Evolutionary conservation across 2,329 filamentous ascomycete species (phyloP), one percentile per base, ranked within the genome.

Genomic region (Cercospora sp.): DNA sequence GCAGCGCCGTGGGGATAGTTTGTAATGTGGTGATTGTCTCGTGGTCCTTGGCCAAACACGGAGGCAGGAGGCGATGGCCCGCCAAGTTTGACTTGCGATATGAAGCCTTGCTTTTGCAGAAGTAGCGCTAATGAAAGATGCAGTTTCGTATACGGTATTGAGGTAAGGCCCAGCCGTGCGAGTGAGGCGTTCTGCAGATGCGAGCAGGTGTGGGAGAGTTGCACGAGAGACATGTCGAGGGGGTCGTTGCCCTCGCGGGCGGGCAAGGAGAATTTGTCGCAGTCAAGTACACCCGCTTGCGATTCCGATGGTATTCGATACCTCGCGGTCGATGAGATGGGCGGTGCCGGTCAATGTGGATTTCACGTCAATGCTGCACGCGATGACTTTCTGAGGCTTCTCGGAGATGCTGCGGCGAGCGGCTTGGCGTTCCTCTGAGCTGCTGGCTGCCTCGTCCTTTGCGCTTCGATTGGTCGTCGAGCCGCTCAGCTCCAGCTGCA

Each of bases 161-260:
- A 96, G 34, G 94, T 97, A 61, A 97, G 85, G 73, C 90, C 91
- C 0, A 97, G 88, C 1, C 90, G 89, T n/a, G 91, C 92, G 76
- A 89, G 89, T 66, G 91, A 91, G 73, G 91, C 92, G 84, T 97
- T 97, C 80, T 95, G 92, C 66, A 97, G 86, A 83, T 97, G 93
- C 73, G 93, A 93, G 85, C 92, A 96, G 82, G 94, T 88, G 84
- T 94, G 84, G 75, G 88, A 86, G 72, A 97, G 86, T 81, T 90
- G 88, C 78, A 87, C 84, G 81, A 97, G 86, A 75, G 89, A 91
- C 90, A 92, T 91, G 76, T 64, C 74, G 65, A 57, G 32, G 4
- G 26, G 51, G 40, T 61, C 32, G 40, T 21, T 68, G 68, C 66
- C 66, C 68, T 60, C 67, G 40, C 28, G 49, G 69, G 69, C 66